These are phyloP conservation scores for Canariomyces notabilis DNA, from an alignment of 2,329 filamentous ascomycete species.

Conservation along the genomic window DNA sequence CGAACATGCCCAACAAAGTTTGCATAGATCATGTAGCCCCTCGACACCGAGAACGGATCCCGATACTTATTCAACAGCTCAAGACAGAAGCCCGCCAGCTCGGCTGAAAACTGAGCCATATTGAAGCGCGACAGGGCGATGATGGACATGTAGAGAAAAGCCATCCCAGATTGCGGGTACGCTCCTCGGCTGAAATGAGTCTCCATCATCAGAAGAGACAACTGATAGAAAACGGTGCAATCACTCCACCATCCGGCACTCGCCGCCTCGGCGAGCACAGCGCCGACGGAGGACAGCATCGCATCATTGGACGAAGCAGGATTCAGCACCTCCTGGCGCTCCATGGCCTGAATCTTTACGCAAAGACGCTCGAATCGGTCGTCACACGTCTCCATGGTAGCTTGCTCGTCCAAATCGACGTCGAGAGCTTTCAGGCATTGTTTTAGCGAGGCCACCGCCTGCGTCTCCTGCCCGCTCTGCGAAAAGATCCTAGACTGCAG, in stretches of 20 bases:
- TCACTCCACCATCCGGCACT: conserved; percentile 72
- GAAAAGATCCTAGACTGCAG: conserved; percentile 75
- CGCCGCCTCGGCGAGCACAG: conserved; percentile 65
- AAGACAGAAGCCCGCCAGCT: conserved; percentile 59
- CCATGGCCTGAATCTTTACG: conserved; percentile 55
- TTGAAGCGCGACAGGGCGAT: conserved; percentile 66
- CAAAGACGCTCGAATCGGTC: conserved; percentile 61
- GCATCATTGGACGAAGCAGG: conserved; percentile 44
- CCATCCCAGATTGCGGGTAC: conserved; percentile 65
- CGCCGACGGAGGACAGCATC: conserved; percentile 58
- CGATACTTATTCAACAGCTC: conserved; percentile 59
- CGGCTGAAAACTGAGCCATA: conserved; percentile 62
- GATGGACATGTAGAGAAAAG: conserved; percentile 62
- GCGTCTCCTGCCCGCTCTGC: conserved; percentile 64
- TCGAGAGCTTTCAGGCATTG: conserved; percentile 66
- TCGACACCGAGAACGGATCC: conserved; percentile 61
- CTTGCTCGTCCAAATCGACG: conserved; percentile 58
- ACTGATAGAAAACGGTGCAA: conserved; percentile 65
- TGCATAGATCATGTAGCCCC: conserved; percentile 64
- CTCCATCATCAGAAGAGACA: conserved; percentile 61
- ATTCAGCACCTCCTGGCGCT: conserved; percentile 42
- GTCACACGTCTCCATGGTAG: conserved; percentile 74
- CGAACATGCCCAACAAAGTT: conserved; percentile 68
- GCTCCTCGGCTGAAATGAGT: conserved; percentile 59
- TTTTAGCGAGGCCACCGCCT: conserved; percentile 65